These are phyloP conservation scores for Taphrina communis DNA, from an alignment of 1,139 yeast genomes.

Conservation along the genomic window DNA sequence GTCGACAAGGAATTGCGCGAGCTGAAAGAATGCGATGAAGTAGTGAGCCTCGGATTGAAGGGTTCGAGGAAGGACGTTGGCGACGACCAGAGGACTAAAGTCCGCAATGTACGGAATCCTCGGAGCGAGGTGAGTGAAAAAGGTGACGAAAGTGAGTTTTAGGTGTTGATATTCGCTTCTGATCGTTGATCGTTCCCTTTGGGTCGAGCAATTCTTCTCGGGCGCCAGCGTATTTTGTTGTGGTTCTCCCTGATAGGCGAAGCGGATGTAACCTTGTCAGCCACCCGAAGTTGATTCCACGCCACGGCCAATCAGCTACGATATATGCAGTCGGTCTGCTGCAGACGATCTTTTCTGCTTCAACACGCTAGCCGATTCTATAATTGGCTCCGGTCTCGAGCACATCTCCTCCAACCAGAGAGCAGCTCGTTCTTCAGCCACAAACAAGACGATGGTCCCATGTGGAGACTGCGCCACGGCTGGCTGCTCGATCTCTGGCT, in stretches of 20 bases:
- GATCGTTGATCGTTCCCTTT: neutral
- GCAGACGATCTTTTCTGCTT: neutral
- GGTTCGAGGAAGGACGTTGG: neutral
- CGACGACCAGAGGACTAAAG: neutral
- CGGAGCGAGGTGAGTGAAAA: no score
- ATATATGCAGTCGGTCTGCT: neutral
- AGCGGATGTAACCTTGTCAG: neutral
- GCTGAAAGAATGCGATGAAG: no score
- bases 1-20: no score
- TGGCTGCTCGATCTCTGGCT: no score
- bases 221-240: no score
- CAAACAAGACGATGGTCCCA: neutral
- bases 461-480: no score
- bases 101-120: no score
- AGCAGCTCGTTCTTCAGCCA: neutral
- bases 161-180: slow-evolving; percentile 1
- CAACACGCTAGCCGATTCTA: neutral
- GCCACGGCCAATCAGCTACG: neutral
- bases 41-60: no score
- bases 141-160: neutral
- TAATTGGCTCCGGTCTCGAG: neutral
- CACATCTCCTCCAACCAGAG: neutral
- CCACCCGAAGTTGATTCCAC: neutral
- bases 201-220: neutral
- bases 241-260: neutral